These are phyloP conservation scores for Penicillium sp. DNA, from an alignment of 2,329 filamentous ascomycete species.

Conservation along the genomic window DNA sequence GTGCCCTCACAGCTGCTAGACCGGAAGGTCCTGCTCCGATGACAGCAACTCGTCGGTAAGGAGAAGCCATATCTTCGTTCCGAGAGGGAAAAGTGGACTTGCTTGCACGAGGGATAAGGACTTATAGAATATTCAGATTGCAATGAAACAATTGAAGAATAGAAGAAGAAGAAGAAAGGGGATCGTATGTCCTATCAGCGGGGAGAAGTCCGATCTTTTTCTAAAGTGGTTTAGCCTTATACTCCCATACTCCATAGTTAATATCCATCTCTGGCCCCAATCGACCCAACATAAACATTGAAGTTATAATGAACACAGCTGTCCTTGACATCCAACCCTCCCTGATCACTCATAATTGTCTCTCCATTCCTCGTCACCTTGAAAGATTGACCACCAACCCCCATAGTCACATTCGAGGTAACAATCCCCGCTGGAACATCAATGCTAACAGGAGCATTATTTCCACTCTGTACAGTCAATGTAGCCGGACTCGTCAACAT, in stretches of 20 bases:
- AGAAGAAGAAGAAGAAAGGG: too few relatives aligned
- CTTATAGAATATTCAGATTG: too few relatives aligned
- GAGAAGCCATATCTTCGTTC: too few relatives aligned
- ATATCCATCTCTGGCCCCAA: neutral
- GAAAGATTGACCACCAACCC: conserved; percentile 31
- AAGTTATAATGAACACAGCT: conserved; percentile 33
- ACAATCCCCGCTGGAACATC: conserved; percentile 33
- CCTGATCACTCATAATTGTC: conserved; percentile 9
- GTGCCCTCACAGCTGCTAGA: too few relatives aligned
- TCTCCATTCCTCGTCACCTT: conserved; percentile 23
- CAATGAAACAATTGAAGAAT: too few relatives aligned
- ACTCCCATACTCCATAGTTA: neutral
- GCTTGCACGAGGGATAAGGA: too few relatives aligned
- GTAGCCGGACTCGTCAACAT: conserved; percentile 30
- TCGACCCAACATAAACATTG: conserved; percentile 33
- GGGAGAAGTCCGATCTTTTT: too few relatives aligned
- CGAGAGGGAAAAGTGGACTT: too few relatives aligned
- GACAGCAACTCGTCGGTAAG: too few relatives aligned
- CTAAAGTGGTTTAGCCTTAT: neutral
- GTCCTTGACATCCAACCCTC: conserved; percentile 24
- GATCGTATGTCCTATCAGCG: too few relatives aligned
- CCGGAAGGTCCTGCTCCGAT: too few relatives aligned
- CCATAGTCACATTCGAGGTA: conserved; percentile 33
- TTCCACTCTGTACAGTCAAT: conserved; percentile 30
- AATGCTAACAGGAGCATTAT: conserved; percentile 20